Base-by-base conservation (phyloP, 352 stramenopile species). In the Pythium volutum region DNA sequence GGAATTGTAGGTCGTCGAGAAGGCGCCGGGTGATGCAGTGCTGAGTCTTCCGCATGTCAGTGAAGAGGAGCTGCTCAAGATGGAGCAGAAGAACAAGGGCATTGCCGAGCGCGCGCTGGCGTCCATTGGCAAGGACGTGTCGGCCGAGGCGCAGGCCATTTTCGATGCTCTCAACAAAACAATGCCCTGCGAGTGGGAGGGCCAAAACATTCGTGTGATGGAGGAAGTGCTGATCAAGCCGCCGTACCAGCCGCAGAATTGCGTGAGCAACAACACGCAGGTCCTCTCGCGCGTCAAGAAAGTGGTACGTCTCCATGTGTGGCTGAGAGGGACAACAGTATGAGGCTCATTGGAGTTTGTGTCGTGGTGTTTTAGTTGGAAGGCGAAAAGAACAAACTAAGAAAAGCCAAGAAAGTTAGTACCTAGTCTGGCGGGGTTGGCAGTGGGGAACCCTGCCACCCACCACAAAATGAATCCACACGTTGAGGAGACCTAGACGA, bases 91-190 rank as follows among this genome's bases (percentile, higher is more conserved):
- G 39, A 91, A 89, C 66, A 91, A 89, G 66, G 70, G 59, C 6
- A 59, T 84, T 20, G 81, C 82, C 0, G 76, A 89, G 71, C 79
- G 79, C 16, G 84, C 83, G 22, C 65, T 94, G 41, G 84, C 84
- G 18, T 92, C 84, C 23, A 93, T 94, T 45, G 87, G 87, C 53
- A 85, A 89, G 70, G 75, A 73, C 47, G 87, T 96, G 47, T 74
- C 72, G 7, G 60, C 66, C 3, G 75, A 91, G 55, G 84, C 84
- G 26, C 87, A 96, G 58, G 62, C 69, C 36, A 89, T 94, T 66
- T 96, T 96, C 48, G 85, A 96, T 59, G 84, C 84, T 33, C 81
- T 96, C 46, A 93, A 93, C 74, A 96, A 96, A 69, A 96, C 87
- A 34, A 94, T 94, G 84, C 84, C 84, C 25, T 94, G 84, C 64